A percentile compares a stretch with the other conserved stretches of the same genome.
These are phyloP conservation scores for Macrophomina pseudophaseolina DNA, from an alignment of 2,329 filamentous ascomycete species.

Conservation along the genomic window DNA sequence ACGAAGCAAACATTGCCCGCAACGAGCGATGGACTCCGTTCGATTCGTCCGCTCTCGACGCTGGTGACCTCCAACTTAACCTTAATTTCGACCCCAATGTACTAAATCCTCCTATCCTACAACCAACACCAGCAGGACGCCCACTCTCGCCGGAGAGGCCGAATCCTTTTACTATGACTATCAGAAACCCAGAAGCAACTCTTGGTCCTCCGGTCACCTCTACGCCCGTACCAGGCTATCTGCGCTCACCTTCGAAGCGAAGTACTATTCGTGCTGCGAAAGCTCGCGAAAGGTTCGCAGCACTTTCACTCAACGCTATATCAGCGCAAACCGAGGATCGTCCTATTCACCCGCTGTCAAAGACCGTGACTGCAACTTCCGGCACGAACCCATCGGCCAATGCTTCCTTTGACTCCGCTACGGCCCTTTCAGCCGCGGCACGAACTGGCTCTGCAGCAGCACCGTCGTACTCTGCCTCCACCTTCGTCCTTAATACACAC, in stretches of 20 bases:
- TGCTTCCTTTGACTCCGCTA: constrained; percentile 4
- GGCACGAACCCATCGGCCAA: background rate
- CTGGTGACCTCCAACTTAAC: constrained; percentile 31
- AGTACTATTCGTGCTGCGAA: constrained; percentile 37
- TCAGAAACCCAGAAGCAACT: constrained; percentile 36
- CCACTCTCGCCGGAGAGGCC: constrained; percentile 23
- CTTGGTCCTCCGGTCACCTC: constrained; percentile 18
- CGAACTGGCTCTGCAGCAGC: constrained; percentile 32
- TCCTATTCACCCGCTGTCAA: background rate
- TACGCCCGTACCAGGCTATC: constrained; percentile 44
- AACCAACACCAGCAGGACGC: background rate
- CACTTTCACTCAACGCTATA: constrained; percentile 2
- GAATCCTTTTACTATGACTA: constrained; percentile 33
- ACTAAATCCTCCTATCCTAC: constrained; percentile 27
- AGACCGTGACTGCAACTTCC: background rate
- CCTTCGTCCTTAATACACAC: constrained; percentile 15
- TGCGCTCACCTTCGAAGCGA: constrained; percentile 54
- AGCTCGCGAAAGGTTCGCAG: constrained; percentile 27
- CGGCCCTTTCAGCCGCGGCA: constrained; percentile 32
- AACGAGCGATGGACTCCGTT: constrained; percentile 47
- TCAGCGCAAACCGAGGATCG: background rate
- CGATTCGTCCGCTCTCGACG: constrained; percentile 40
- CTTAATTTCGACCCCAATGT: constrained; percentile 29
- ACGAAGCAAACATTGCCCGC: constrained; percentile 37
- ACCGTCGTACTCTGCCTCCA: constrained; percentile 28